These are phyloP conservation scores for Eragrostis nindensis DNA, from an alignment of 176 grass and related monocot species.

Conservation along the genomic window DNA sequence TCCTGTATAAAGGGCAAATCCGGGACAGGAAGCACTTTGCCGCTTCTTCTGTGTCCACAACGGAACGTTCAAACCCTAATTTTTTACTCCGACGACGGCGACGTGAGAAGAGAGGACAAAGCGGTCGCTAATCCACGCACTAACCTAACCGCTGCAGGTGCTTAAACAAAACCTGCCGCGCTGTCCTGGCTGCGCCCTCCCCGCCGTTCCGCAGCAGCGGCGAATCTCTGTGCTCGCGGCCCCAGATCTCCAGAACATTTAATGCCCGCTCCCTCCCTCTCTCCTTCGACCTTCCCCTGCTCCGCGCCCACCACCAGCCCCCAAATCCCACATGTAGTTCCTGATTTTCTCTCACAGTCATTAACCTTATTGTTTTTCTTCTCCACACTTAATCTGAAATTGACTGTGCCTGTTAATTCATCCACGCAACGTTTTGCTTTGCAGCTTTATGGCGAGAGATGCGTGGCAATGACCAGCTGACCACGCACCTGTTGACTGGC, in stretches of 20 bases:
- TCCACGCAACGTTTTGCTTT: no score
- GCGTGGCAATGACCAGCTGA: background rate
- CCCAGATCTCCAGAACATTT: slow-evolving; percentile 68
- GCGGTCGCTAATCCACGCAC: slow-evolving; percentile 7
- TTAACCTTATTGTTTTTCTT: no score
- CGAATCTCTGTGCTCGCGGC: slow-evolving; percentile 60
- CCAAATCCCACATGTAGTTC: no score
- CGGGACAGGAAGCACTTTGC: background rate
- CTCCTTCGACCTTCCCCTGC: slow-evolving; percentile 1
- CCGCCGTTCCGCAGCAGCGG: background rate
- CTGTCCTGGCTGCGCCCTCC: slow-evolving; percentile 27
- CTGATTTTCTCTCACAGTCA: no score
- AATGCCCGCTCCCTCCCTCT: slow-evolving; percentile 29
- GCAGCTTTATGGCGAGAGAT: background rate
- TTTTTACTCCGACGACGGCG: background rate
- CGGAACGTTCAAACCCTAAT: background rate
- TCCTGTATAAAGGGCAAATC: background rate
- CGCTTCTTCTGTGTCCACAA: background rate
- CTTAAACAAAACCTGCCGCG: slow-evolving; percentile 43
- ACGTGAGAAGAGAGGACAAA: slow-evolving; percentile 19
- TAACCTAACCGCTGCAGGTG: background rate
- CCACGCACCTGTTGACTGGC: background rate
- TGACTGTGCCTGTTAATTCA: no score
- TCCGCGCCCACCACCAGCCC: no score
- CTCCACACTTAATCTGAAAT: no score